Conservation (phyloP, 1,139 yeast genomes). For the Geotrichum fermentans region DNA sequence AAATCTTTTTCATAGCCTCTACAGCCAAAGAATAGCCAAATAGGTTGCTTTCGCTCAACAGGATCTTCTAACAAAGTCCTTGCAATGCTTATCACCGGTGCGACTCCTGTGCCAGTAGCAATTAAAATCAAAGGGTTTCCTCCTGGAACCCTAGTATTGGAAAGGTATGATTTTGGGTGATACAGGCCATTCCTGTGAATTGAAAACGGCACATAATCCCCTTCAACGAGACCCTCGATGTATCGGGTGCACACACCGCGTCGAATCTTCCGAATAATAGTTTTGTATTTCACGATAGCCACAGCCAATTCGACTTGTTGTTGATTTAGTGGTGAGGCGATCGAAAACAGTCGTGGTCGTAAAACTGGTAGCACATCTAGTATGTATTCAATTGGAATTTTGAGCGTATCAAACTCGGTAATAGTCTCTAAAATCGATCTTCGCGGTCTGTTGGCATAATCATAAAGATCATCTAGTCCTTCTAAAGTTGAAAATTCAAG, state of each 20-base stretch:
- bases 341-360: conserved; percentile 77
- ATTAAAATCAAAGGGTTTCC: conserved; percentile 61
- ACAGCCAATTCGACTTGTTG: conserved; percentile 54
- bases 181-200: conserved; percentile 40
- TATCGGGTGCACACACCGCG: conserved; percentile 82
- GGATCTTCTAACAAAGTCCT: conserved; percentile 10
- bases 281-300: conserved; percentile 82
- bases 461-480: conserved; percentile 64
- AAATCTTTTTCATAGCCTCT: conserved; percentile 64
- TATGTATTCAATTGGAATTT: conserved; percentile 67
- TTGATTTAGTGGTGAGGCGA: conserved; percentile 51
- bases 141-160: conserved; percentile 25
- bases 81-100: conserved; percentile 52
- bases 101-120: conserved; percentile 90
- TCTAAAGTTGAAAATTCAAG: conserved; percentile 68
- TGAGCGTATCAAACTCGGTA: conserved; percentile 69
- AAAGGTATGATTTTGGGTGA: conserved; percentile 30
- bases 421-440: conserved; percentile 80
- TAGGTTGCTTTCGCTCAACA: conserved; percentile 15
- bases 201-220: conserved; percentile 52
- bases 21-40: conserved; percentile 67
- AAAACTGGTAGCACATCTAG: conserved; percentile 74
- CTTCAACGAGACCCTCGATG: conserved; percentile 49
- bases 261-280: conserved; percentile 70
- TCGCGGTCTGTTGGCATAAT: conserved; percentile 88